These are phyloP conservation scores for Actinidia chinensis DNA, from an alignment of 179 eudicot species.

Conservation along the genomic window DNA sequence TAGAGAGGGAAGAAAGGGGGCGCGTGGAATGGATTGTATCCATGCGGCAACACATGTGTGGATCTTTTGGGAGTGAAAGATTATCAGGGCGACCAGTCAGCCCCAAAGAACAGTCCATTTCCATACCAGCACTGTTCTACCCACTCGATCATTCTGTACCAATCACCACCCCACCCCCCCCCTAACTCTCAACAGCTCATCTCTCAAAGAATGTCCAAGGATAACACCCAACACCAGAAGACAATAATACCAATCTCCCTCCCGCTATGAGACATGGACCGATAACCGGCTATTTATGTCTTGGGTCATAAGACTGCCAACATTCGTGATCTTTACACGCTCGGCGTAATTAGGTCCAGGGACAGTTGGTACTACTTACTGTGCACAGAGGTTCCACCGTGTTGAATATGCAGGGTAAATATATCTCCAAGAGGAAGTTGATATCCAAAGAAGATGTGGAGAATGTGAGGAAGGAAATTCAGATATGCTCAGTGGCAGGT, in stretches of 20 bases:
- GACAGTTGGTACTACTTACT: constrained; percentile 75
- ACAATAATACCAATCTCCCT: neutral
- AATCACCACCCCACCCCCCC: constrained; percentile 43
- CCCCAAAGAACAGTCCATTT: constrained; percentile 56
- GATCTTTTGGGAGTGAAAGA: constrained; percentile 57
- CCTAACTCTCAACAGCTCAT: constrained; percentile 44
- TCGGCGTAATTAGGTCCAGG: constrained; percentile 89
- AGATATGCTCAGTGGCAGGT: constrained; percentile 93
- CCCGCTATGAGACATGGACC: constrained; percentile 40
- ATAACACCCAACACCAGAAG: constrained; percentile 38
- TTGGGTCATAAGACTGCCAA: constrained; percentile 78
- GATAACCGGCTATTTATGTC: constrained; percentile 53
- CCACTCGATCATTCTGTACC: constrained; percentile 39
- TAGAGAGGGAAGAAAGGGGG: neutral
- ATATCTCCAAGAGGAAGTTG: constrained; percentile 81
- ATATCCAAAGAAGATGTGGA: constrained; percentile 84
- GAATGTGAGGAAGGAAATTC: constrained; percentile 88
- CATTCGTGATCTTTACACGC: constrained; percentile 73
- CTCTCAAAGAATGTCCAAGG: constrained; percentile 50
- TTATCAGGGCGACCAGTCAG: constrained; percentile 47
- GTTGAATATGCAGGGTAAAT: constrained; percentile 77
- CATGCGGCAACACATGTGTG: constrained; percentile 97
- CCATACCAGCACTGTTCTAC: constrained; percentile 43
- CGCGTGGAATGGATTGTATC: constrained; percentile 33
- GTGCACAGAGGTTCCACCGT: constrained; percentile 62